These are phyloP conservation scores for Pholiota molesta DNA, from an alignment of 768 basidiomycete species.

Conservation along the genomic window DNA sequence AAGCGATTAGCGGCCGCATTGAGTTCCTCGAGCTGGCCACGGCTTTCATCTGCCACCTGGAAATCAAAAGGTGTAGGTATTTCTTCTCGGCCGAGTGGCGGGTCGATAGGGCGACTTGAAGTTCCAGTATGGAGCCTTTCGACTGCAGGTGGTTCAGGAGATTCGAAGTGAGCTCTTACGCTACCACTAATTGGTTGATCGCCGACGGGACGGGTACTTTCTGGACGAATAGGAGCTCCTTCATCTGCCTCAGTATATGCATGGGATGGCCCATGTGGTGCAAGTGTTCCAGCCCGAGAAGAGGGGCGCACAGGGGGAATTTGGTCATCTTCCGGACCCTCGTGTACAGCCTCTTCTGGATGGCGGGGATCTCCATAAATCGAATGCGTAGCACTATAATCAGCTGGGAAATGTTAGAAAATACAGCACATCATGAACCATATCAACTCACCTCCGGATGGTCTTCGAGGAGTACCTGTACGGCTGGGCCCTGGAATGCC, in stretches of 20 bases:
- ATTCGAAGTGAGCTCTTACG: not conserved
- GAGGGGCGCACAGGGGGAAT: not conserved
- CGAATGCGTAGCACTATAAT: constrained; percentile 9
- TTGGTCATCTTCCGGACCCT: not conserved
- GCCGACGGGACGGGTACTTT: not conserved
- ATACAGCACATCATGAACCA: not conserved
- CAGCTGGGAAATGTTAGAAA: not conserved
- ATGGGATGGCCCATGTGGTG: not conserved
- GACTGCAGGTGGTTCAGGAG: constrained; percentile 4
- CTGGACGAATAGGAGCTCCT: not conserved
- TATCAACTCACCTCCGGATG: constrained; percentile 19
- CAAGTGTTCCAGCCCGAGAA: not conserved
- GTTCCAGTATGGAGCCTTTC: constrained; percentile 3
- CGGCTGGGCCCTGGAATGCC: constrained; percentile 9
- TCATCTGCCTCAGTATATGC: not conserved
- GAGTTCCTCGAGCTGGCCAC: constrained; percentile 58
- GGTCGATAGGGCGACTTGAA: not conserved
- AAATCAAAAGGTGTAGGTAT: constrained; percentile 44
- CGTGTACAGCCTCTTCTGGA: not conserved
- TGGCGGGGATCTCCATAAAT: not conserved
- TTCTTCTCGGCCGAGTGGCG: constrained; percentile 30
- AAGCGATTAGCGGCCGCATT: constrained; percentile 57
- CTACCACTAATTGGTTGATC: not conserved
- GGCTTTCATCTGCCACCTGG: constrained; percentile 45
- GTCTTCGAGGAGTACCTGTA: constrained; percentile 19